A percentile compares a stretch with the other conserved stretches of the same genome.
These are phyloP conservation scores for Microsporum audouinii DNA, from an alignment of 2,329 filamentous ascomycete species.

Conservation along the genomic window DNA sequence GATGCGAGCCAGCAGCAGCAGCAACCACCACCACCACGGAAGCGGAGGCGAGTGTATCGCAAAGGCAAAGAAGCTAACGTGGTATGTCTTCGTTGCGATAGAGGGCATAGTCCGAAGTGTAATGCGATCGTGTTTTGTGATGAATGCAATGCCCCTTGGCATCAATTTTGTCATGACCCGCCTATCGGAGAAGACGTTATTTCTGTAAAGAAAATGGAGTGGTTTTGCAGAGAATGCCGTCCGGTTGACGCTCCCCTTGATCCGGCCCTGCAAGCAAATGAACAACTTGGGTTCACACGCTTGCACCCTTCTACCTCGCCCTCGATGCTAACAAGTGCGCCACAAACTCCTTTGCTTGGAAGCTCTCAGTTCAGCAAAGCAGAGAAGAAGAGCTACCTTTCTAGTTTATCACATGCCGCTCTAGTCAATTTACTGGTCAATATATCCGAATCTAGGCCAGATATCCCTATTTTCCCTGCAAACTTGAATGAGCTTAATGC, in stretches of 20 bases:
- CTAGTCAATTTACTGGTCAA: conserved; percentile 56
- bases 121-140: conserved; percentile 83
- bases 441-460: conserved; percentile 50
- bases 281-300: not conserved
- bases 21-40: conserved; percentile 36
- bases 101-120: conserved; percentile 57
- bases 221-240: conserved; percentile 57
- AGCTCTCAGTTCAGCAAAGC: conserved; percentile 21
- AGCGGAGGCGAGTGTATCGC: conserved; percentile 44
- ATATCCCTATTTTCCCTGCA: conserved; percentile 52
- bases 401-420: conserved; percentile 47
- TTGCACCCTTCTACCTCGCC: not conserved
- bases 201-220: conserved; percentile 53
- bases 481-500: conserved; percentile 20
- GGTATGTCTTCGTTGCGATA: conserved; percentile 60
- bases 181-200: conserved; percentile 60
- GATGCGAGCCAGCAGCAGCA: conserved; percentile 18
- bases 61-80: conserved; percentile 34
- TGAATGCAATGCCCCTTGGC: conserved; percentile 66
- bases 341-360: conserved; percentile 18
- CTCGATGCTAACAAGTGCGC: not conserved
- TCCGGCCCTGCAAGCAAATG: not conserved
- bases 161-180: conserved; percentile 71
- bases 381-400: conserved; percentile 54
- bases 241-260: conserved; percentile 15